Evolutionary conservation across 805 yeast species (phyloP).

Genomic region (Teunomyces stri): DNA sequence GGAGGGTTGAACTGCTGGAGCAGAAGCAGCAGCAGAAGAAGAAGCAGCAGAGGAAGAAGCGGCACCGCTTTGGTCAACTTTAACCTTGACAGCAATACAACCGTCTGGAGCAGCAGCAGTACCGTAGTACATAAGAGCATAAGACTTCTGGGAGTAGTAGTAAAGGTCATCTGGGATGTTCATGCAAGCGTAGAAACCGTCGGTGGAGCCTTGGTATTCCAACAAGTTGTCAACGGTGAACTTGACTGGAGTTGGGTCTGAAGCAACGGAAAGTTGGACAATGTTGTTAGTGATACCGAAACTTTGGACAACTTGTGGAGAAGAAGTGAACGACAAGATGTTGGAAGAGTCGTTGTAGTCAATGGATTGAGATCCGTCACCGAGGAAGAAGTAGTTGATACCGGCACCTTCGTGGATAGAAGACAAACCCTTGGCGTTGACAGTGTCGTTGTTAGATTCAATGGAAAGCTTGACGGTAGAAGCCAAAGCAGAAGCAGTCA

Average conservation of each 20-base stretch:
- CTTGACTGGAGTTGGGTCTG: constrained; percentile 7
- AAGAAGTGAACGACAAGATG: neutral
- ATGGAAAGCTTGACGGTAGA: constrained; percentile 5
- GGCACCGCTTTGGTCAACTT: constrained; percentile 1
- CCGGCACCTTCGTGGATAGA: constrained; percentile 46
- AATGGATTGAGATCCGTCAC: constrained; percentile 16
- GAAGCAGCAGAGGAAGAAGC: constrained; percentile 1
- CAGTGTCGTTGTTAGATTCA: constrained; percentile 1
- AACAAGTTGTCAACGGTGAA: constrained; percentile 20
- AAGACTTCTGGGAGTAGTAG: constrained; percentile 25
- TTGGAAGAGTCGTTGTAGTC: constrained; percentile 16
- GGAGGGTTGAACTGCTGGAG: constrained; percentile 8
- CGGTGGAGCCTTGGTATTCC: constrained; percentile 25
- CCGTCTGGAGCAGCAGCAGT: constrained; percentile 26
- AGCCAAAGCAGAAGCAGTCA: constrained; percentile 6
- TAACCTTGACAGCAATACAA: constrained; percentile 16
- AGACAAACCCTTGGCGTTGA: constrained; percentile 7
- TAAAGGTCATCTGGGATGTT: constrained; percentile 43
- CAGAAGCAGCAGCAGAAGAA: constrained; percentile 1
- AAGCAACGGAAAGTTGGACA: constrained; percentile 12
- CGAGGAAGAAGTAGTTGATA: constrained; percentile 36
- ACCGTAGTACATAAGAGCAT: constrained; percentile 19
- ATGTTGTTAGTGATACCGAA: constrained; percentile 6
- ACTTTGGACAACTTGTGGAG: neutral
- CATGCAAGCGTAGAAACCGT: constrained; percentile 39